Conservation (phyloP, 495 filamentous ascomycete genomes). For the Neurospora cerealis region DNA sequence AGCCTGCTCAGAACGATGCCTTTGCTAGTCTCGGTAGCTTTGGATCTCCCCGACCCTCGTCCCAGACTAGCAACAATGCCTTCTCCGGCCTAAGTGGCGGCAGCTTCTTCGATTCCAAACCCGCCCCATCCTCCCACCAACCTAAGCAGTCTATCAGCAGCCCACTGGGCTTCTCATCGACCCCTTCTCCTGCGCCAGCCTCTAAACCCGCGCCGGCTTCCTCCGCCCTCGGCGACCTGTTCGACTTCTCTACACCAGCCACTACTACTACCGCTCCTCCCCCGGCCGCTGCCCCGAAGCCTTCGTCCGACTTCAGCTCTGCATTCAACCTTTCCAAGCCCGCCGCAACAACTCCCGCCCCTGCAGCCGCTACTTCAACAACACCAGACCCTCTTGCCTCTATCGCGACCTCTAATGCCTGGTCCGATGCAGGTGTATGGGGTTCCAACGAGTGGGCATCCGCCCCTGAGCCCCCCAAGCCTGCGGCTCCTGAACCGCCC, state of each 20-base stretch:
- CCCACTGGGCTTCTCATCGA: constrained; percentile 44
- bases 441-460: constrained; percentile 46
- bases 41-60: constrained; percentile 40
- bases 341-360: constrained; percentile 34
- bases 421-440: constrained; percentile 42
- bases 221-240: constrained; percentile 59
- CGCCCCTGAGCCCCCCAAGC: constrained; percentile 32
- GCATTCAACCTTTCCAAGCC: constrained; percentile 66
- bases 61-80: constrained; percentile 43
- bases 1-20: constrained; percentile 44
- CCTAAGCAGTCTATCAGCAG: constrained; percentile 37
- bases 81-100: constrained; percentile 52
- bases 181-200: constrained; percentile 38
- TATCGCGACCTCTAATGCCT: constrained; percentile 35
- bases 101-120: constrained; percentile 72
- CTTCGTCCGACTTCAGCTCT: constrained; percentile 38
- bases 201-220: constrained; percentile 36
- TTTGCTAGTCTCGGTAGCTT: constrained; percentile 66
- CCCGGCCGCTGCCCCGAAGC: constrained; percentile 31
- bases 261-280: constrained; percentile 33
- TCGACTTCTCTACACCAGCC: constrained; percentile 57
- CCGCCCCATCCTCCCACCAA: constrained; percentile 42
- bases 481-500: constrained; percentile 16
- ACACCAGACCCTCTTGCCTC: constrained; percentile 21
- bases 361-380: constrained; percentile 19